Base-by-base conservation (phyloP, 2,329 filamentous ascomycete genomes). In the Zymoseptoria pseudotritici region DNA sequence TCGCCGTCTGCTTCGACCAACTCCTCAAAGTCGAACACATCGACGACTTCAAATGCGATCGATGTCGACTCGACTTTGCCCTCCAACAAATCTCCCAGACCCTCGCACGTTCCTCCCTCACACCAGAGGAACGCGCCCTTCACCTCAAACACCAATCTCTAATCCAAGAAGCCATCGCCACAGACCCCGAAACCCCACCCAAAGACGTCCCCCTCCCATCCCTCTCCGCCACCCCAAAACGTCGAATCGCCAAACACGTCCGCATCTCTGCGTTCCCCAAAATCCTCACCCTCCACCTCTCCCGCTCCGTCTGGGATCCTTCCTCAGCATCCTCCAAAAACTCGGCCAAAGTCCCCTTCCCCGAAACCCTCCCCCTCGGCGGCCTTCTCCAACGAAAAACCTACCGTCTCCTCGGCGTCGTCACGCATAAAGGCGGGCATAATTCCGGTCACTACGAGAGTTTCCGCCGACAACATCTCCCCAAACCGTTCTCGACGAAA, bases 401-500 rank as follows among this genome's bases (percentile, higher is more conserved):
- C 71, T 99, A 97, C 75, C 90, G 87, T 68, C 80, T 99, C 4
- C 82, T 96, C 0, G 91, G 88, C 11, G 84, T 96, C 42, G 91
- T 99, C 42, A 96, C 90, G 21, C 94, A 99, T 72, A 96, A 96
- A 70, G 94, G 94, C 46, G 95, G 90, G 63, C 94, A 99, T 73
- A 88, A 96, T 71, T 96, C 91, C 69, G 94, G 94, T 0, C 94
- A 99, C 72, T 99, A 99, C 76, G 94, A 99, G 74, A 93, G 91
- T 0, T 97, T 97, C 74, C 84, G 94, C 36, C 84, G 94, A 46
- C 94, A 97, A 74, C 88, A 90, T 60, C 77, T 90, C 8, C 85
- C 87, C 55, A 78, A 88, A 2, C 92, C 92, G 0, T 97, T 86
- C 71, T 89, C 90, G 1, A 97, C 93, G 7, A 86, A 89, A 0